Conservation (phyloP, 2,329 filamentous ascomycete genomes). For the Penicillium sp. region DNA sequence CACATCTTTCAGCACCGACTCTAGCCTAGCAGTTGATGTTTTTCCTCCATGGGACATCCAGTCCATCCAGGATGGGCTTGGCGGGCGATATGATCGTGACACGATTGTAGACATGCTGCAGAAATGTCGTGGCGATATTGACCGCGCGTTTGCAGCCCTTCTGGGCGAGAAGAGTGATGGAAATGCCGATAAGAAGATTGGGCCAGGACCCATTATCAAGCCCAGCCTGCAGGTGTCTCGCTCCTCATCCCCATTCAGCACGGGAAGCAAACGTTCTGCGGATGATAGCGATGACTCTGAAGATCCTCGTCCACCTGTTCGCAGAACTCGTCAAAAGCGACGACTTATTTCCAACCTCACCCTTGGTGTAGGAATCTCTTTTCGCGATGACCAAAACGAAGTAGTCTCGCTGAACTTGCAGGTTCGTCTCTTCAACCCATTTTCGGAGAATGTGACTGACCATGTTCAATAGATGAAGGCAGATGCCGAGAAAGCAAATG, state of each 20-base stretch:
- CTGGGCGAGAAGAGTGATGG: conserved; percentile 42
- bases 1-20: conserved; percentile 6
- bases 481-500: conserved; percentile 10
- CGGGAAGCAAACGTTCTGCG: conserved; percentile 39
- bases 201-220: conserved; percentile 26
- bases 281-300: conserved; percentile 38
- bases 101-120: conserved; percentile 50
- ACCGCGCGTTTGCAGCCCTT: conserved; percentile 49
- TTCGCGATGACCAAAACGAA: conserved; percentile 36
- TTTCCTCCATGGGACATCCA: conserved; percentile 53
- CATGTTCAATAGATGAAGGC: conserved; percentile 12
- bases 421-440: conserved; percentile 16
- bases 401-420: conserved; percentile 34
- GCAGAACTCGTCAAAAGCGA: conserved; percentile 27
- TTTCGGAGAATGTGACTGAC: background rate
- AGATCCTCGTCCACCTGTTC: conserved; percentile 26
- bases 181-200: conserved; percentile 17
- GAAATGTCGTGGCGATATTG: conserved; percentile 50
- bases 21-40: conserved; percentile 30
- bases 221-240: conserved; percentile 35
- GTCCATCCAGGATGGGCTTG: conserved; percentile 48
- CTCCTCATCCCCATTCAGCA: conserved; percentile 40
- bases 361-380: conserved; percentile 33
- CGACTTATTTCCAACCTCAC: conserved; percentile 36
- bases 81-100: conserved; percentile 46